Conservation (phyloP, 2,329 filamentous ascomycete species). For the Penicillium brasilianum region DNA sequence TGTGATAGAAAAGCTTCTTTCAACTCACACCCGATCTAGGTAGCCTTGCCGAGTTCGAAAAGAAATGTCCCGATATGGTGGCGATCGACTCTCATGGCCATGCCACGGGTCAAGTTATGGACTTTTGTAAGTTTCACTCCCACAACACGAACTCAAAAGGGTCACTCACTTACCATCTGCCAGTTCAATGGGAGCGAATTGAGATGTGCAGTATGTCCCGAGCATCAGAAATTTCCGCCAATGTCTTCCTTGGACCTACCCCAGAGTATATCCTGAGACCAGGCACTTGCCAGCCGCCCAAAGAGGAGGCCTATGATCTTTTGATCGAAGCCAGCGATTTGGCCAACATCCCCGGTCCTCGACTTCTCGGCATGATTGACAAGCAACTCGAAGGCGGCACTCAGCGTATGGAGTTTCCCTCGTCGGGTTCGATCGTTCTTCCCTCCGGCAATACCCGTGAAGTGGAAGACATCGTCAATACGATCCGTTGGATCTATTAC, state of each 20-base stretch:
- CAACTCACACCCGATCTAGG: constrained; percentile 52
- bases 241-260: constrained; percentile 89
- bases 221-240: constrained; percentile 83
- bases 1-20: neutral
- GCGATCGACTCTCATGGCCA: constrained; percentile 73
- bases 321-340: constrained; percentile 88
- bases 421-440: constrained; percentile 88
- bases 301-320: constrained; percentile 71
- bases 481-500: constrained; percentile 87
- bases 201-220: constrained; percentile 96
- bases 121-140: constrained; percentile 69
- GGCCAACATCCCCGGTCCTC: constrained; percentile 73
- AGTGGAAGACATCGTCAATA: constrained; percentile 81
- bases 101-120: constrained; percentile 76
- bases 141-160: neutral
- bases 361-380: constrained; percentile 67
- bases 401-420: constrained; percentile 79
- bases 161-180: neutral
- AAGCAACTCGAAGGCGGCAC: constrained; percentile 59
- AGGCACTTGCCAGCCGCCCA: constrained; percentile 49
- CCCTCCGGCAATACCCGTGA: constrained; percentile 83
- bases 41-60: constrained; percentile 73
- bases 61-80: constrained; percentile 71
- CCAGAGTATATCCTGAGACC: constrained; percentile 67
- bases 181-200: constrained; percentile 77